A percentile compares a stretch with the other conserved stretches of the same genome.
Evolutionary conservation across 495 filamentous ascomycete genomes (phyloP).

Genomic region (Schizothecium vesticola): DNA sequence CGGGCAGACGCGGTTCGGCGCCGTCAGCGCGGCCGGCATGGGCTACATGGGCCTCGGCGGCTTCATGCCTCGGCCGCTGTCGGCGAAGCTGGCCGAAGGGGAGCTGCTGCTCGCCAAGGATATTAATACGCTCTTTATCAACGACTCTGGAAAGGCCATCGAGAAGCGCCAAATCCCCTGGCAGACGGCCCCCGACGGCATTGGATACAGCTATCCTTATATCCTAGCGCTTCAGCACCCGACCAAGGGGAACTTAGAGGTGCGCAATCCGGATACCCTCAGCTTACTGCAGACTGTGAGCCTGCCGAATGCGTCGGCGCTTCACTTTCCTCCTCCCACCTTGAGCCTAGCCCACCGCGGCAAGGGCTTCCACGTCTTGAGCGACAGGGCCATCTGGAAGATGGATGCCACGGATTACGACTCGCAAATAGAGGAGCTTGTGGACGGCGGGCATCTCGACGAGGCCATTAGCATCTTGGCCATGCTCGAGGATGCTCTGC

Average conservation of each 20-base stretch:
- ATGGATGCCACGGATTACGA: constrained; percentile 95
- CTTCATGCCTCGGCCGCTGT: constrained; percentile 83
- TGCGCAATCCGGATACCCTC: constrained; percentile 87
- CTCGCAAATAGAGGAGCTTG: constrained; percentile 79
- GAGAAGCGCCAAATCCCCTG: constrained; percentile 88
- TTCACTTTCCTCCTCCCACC: constrained; percentile 93
- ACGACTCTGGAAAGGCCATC: constrained; percentile 71
- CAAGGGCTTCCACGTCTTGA: constrained; percentile 87
- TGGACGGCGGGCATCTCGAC: constrained; percentile 70
- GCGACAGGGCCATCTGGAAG: constrained; percentile 86
- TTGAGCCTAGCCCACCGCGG: constrained; percentile 89
- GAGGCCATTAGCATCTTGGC: constrained; percentile 85
- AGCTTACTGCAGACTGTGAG: constrained; percentile 79
- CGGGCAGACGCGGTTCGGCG: constrained; percentile 58
- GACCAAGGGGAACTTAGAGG: constrained; percentile 79
- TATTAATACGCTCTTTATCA: constrained; percentile 89
- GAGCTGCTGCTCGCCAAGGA: constrained; percentile 90
- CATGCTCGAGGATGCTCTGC: constrained; percentile 87
- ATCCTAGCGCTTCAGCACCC: constrained; percentile 79
- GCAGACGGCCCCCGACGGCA: constrained; percentile 77
- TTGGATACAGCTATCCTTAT: constrained; percentile 96
- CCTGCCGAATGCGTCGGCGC: constrained; percentile 68
- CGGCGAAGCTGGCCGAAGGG: constrained; percentile 72
- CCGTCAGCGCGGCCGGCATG: constrained; percentile 65
- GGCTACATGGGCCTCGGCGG: constrained; percentile 92